Conservation (phyloP, 768 basidiomycete genomes). For the Russula sp. region DNA sequence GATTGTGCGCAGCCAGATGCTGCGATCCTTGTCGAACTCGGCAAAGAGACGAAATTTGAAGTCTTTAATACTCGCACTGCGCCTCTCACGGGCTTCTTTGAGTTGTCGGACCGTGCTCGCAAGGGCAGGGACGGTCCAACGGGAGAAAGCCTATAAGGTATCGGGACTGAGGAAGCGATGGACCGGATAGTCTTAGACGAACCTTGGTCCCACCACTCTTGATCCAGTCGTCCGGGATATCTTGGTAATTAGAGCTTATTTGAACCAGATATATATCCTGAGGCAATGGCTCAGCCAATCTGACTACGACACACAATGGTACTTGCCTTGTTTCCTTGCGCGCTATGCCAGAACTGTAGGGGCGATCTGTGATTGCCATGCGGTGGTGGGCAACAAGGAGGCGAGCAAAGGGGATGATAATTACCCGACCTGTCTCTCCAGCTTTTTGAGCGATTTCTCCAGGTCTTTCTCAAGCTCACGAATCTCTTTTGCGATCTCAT, state of each 20-base stretch:
- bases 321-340: slow-evolving; percentile 69
- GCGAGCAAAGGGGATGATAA: slow-evolving; percentile 17
- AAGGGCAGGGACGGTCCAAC: slow-evolving; percentile 73
- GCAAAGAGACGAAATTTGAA: slow-evolving; percentile 75
- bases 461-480: slow-evolving; percentile 60
- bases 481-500: slow-evolving; percentile 68
- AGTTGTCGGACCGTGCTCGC: slow-evolving; percentile 65
- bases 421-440: slow-evolving; percentile 64
- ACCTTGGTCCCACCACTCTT: slow-evolving; percentile 81
- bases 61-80: slow-evolving; percentile 67
- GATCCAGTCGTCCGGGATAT: slow-evolving; percentile 78
- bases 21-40: slow-evolving; percentile 77
- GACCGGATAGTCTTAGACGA: not conserved
- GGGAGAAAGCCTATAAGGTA: slow-evolving; percentile 49
- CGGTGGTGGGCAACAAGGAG: not conserved
- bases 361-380: slow-evolving; percentile 36
- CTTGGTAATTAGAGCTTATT: slow-evolving; percentile 49
- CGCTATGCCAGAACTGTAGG: slow-evolving; percentile 67
- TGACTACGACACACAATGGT: not conserved
- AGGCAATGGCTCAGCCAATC: not conserved
- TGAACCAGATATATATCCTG: slow-evolving; percentile 91
- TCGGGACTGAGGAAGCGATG: not conserved
- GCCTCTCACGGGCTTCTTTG: slow-evolving; percentile 92
- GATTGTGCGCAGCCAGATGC: slow-evolving; percentile 75
- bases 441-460: slow-evolving; percentile 55